phyloP scores from a whole-genome alignment of 192 early-diverging fungal genomes.

The Backusella circina region DNA sequence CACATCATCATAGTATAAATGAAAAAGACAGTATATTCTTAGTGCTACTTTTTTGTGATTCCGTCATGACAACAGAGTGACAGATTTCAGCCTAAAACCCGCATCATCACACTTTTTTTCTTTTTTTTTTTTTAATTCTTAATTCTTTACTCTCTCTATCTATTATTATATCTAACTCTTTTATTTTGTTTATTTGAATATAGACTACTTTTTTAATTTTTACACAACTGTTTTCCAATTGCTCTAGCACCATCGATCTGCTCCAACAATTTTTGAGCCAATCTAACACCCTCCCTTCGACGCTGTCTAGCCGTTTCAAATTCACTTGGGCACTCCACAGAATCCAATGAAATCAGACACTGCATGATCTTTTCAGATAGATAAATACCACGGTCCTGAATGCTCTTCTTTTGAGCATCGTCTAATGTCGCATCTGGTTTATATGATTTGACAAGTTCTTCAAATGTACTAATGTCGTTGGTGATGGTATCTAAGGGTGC shows the following conservation, averaged over 20 bases:
- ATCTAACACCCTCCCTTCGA: constrained; percentile 72
- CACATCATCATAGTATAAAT: no score
- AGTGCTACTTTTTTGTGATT: neutral
- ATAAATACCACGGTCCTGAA: constrained; percentile 65
- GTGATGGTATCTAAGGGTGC: constrained; percentile 20
- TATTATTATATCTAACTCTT: neutral
- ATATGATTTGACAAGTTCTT: constrained; percentile 31
- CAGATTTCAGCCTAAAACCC: neutral
- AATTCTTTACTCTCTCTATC: no score
- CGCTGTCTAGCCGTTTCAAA: constrained; percentile 69
- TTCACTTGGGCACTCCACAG: constrained; percentile 60
- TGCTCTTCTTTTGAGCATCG: constrained; percentile 48
- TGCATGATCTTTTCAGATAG: constrained; percentile 78
- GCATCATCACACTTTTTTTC: neutral
- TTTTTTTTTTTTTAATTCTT: neutral
- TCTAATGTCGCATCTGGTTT: constrained; percentile 32
- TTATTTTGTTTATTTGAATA: neutral
- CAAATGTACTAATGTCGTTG: neutral
- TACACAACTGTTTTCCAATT: neutral
- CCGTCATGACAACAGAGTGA: neutral
- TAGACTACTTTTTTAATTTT: neutral
- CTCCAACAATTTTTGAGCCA: constrained; percentile 72
- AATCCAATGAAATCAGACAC: constrained; percentile 69
- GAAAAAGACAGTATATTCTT: no score
- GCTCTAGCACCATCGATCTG: constrained; percentile 53